Percentiles rank a stretch among this genome's conserved stretches.
These are phyloP conservation scores for Salix dunnii DNA, from an alignment of 345 rosid genomes.

Conservation along the genomic window DNA sequence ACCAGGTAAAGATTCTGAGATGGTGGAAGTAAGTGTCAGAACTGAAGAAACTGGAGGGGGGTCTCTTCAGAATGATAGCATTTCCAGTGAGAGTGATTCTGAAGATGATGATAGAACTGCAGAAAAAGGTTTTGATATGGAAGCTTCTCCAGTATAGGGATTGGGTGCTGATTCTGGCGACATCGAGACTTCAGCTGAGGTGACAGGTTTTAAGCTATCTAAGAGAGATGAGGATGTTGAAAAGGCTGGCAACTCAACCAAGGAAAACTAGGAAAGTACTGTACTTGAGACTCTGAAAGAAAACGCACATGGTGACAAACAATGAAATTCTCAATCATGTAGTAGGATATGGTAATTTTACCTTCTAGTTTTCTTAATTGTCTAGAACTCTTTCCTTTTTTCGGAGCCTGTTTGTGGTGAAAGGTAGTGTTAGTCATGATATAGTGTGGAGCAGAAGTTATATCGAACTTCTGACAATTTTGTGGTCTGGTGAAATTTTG, in stretches of 20 bases:
- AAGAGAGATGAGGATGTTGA: neutral
- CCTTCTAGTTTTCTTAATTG: neutral
- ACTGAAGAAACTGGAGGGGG: slow-evolving; percentile 51
- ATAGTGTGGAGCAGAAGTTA: neutral
- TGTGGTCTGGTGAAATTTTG: slow-evolving; percentile 4
- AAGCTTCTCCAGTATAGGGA: slow-evolving; percentile 21
- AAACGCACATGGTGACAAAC: slow-evolving; percentile 14
- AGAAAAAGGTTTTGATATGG: slow-evolving; percentile 36
- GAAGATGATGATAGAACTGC: slow-evolving; percentile 40
- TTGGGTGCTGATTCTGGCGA: slow-evolving; percentile 21
- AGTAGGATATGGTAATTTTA: neutral
- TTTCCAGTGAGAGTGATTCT: slow-evolving; percentile 47
- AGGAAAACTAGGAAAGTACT: slow-evolving; percentile 12
- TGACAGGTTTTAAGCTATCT: neutral
- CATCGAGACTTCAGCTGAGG: slow-evolving; percentile 12
- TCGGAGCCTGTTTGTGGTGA: neutral
- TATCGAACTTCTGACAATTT: slow-evolving; percentile 7
- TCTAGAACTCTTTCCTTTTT: neutral
- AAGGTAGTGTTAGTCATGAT: neutral
- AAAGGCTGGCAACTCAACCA: slow-evolving; percentile 3
- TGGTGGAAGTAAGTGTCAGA: slow-evolving; percentile 46
- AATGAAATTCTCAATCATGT: neutral
- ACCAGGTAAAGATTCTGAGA: slow-evolving; percentile 45
- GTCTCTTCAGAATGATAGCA: slow-evolving; percentile 40
- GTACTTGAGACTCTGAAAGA: slow-evolving; percentile 10